Evolutionary conservation across 2,329 filamentous ascomycete species (phyloP).

Genomic region (Beauveria asiatica): DNA sequence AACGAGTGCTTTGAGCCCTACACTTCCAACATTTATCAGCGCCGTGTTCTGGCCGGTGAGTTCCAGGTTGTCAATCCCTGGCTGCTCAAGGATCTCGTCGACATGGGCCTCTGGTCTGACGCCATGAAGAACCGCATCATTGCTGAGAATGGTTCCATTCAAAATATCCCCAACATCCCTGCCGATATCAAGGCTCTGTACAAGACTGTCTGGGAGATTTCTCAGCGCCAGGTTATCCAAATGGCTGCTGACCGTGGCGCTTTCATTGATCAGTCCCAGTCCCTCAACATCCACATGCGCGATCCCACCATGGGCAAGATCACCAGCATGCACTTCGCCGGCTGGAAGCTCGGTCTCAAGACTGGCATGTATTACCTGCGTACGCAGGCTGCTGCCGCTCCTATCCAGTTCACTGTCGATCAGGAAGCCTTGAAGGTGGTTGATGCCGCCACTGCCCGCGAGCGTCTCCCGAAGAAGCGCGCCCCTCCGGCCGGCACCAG

Average conservation of each 20-base stretch:
- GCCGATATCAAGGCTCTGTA: constrained; percentile 93
- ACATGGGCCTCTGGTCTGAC: constrained; percentile 96
- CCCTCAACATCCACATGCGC: constrained; percentile 98
- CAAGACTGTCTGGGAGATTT: constrained; percentile 99
- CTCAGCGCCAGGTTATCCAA: constrained; percentile 87
- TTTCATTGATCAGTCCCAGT: constrained; percentile 98
- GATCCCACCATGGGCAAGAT: constrained; percentile 99
- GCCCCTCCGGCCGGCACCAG: constrained; percentile 45
- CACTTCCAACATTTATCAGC: constrained; percentile 99
- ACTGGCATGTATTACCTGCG: constrained; percentile 99
- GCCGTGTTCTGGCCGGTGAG: constrained; percentile 92
- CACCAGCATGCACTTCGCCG: constrained; percentile 98
- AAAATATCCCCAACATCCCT: constrained; percentile 95
- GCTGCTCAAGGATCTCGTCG: constrained; percentile 95
- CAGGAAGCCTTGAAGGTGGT: constrained; percentile 86
- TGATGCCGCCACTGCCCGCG: constrained; percentile 68
- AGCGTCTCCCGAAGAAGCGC: constrained; percentile 61
- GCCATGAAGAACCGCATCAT: constrained; percentile 99
- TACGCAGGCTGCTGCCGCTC: constrained; percentile 91
- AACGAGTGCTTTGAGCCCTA: constrained; percentile 99
- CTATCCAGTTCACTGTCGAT: constrained; percentile 98
- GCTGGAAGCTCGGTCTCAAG: constrained; percentile 98
- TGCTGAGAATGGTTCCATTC: constrained; percentile 87
- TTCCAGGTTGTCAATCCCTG: constrained; percentile 99
- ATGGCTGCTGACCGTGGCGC: constrained; percentile 98